Evolutionary conservation across 2,329 filamentous ascomycete species (phyloP).

Genomic region (Thelonectria discophora): DNA sequence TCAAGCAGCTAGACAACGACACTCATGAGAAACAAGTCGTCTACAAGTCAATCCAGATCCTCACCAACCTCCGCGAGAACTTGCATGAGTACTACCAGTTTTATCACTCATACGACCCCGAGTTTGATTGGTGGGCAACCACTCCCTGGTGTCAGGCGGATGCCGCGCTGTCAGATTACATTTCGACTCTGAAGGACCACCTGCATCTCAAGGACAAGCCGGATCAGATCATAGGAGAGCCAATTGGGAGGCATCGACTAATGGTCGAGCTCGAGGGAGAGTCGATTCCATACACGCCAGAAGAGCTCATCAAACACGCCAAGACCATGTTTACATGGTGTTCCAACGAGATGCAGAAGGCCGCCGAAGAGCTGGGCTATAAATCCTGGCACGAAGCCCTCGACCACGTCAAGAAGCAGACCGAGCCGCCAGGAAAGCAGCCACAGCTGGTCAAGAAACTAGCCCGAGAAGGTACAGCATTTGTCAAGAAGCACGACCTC

Average conservation of each 20-base stretch:
- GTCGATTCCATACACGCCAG: slow-evolving; percentile 66
- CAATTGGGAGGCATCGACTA: slow-evolving; percentile 62
- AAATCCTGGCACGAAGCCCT: slow-evolving; percentile 61
- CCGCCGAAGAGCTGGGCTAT: slow-evolving; percentile 58
- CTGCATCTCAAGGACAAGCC: slow-evolving; percentile 50
- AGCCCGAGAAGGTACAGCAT: slow-evolving; percentile 59
- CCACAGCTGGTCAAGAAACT: slow-evolving; percentile 61
- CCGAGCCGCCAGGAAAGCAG: slow-evolving; percentile 63
- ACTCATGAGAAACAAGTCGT: slow-evolving; percentile 54
- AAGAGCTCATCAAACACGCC: slow-evolving; percentile 62
- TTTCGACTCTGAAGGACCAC: slow-evolving; percentile 49
- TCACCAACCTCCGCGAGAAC: slow-evolving; percentile 51
- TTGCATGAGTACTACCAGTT: slow-evolving; percentile 60
- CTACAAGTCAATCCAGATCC: slow-evolving; percentile 55
- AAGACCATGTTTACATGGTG: slow-evolving; percentile 64
- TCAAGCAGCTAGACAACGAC: slow-evolving; percentile 43
- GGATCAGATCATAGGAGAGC: slow-evolving; percentile 65
- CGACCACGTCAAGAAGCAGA: slow-evolving; percentile 64
- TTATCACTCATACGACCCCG: slow-evolving; percentile 64
- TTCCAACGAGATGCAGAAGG: slow-evolving; percentile 61
- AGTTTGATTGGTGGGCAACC: slow-evolving; percentile 65
- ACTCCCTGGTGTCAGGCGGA: slow-evolving; percentile 55
- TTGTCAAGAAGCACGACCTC: slow-evolving; percentile 62
- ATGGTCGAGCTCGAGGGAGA: slow-evolving; percentile 63
- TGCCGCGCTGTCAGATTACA: slow-evolving; percentile 47